Conservation (phyloP, 2,329 filamentous ascomycete species). For the Fusarium tupiense region DNA sequence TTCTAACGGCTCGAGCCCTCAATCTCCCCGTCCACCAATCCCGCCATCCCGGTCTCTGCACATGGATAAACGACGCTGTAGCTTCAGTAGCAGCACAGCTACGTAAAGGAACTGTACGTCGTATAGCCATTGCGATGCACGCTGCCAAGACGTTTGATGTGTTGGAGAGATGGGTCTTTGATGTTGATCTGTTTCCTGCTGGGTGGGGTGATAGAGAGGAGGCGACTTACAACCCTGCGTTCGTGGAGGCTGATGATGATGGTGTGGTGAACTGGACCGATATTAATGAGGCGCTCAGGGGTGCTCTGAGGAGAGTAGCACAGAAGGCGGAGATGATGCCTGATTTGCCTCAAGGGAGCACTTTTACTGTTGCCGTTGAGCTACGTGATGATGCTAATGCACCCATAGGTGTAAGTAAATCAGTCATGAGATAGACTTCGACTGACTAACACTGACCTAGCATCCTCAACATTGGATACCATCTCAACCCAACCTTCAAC, state of each 20-base stretch:
- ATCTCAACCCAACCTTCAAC: slow-evolving; percentile 59
- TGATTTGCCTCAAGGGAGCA: slow-evolving; percentile 70
- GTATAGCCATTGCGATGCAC: slow-evolving; percentile 61
- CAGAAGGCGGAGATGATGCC: slow-evolving; percentile 67
- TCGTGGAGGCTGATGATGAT: slow-evolving; percentile 23
- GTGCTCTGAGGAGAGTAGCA: slow-evolving; percentile 70
- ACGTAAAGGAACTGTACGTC: slow-evolving; percentile 61
- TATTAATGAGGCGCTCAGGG: slow-evolving; percentile 78
- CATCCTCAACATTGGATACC: slow-evolving; percentile 71
- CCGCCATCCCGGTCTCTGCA: slow-evolving; percentile 84
- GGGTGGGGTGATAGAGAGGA: slow-evolving; percentile 39
- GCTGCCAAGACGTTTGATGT: slow-evolving; percentile 51
- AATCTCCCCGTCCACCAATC: slow-evolving; percentile 87
- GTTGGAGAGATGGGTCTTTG: slow-evolving; percentile 71
- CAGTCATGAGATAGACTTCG: slow-evolving; percentile 6
- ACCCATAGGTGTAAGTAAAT: slow-evolving; percentile 64
- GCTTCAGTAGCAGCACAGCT: slow-evolving; percentile 77
- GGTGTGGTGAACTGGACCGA: slow-evolving; percentile 62
- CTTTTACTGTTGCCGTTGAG: slow-evolving; percentile 81
- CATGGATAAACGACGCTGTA: slow-evolving; percentile 86
- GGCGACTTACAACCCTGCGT: slow-evolving; percentile 40
- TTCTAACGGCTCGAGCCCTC: slow-evolving; percentile 82
- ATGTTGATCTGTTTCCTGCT: slow-evolving; percentile 62
- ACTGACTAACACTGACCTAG: slow-evolving; percentile 44
- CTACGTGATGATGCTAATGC: slow-evolving; percentile 68